Percentiles rank a stretch among this genome's conserved stretches.
Conservation (phyloP, 1,284 basidiomycete genomes). For the Rhodofomes roseus region DNA sequence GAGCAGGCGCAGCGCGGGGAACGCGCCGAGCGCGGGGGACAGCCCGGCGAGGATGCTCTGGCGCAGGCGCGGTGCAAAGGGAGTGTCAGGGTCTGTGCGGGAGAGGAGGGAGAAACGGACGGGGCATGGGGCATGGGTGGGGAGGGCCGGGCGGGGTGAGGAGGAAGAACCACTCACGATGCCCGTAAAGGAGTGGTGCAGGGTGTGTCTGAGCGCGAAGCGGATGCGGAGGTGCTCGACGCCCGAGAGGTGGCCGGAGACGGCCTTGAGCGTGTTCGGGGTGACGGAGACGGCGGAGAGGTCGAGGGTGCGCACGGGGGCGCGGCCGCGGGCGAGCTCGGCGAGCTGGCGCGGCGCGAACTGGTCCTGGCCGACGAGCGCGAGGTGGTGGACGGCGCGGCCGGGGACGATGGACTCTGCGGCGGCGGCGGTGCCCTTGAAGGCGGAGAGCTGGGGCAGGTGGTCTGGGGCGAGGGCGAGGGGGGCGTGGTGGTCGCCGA, state of each 20-base stretch:
- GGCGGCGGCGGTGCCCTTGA: conserved; percentile 56
- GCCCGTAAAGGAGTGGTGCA: conserved; percentile 59
- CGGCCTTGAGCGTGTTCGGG: conserved; percentile 49
- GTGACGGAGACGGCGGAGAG: conserved; percentile 56
- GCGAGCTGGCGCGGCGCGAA: conserved; percentile 49
- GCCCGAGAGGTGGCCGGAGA: conserved; percentile 47
- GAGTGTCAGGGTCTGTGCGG: not conserved
- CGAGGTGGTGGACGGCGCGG: conserved; percentile 49
- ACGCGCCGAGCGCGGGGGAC: conserved; percentile 34
- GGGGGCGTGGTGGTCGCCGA: conserved; percentile 44
- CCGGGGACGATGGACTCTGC: conserved; percentile 57
- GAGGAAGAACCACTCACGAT: conserved; percentile 46
- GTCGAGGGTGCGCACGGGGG: conserved; percentile 51
- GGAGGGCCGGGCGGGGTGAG: conserved; percentile 1
- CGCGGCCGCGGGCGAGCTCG: conserved; percentile 41
- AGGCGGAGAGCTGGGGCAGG: conserved; percentile 44
- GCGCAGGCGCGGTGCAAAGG: conserved; percentile 1
- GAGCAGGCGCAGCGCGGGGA: conserved; percentile 32
- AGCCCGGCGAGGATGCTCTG: conserved; percentile 37
- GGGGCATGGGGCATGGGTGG: not conserved
- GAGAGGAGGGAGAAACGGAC: not conserved
- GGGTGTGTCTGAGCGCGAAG: conserved; percentile 60
- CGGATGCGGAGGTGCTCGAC: conserved; percentile 50
- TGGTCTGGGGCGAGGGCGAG: conserved; percentile 36
- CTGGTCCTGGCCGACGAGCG: conserved; percentile 54